A percentile compares a stretch with the other conserved stretches of the same genome.
phyloP scores from a whole-genome alignment of 306 rosid species.

The Dalbergia oliveri region DNA sequence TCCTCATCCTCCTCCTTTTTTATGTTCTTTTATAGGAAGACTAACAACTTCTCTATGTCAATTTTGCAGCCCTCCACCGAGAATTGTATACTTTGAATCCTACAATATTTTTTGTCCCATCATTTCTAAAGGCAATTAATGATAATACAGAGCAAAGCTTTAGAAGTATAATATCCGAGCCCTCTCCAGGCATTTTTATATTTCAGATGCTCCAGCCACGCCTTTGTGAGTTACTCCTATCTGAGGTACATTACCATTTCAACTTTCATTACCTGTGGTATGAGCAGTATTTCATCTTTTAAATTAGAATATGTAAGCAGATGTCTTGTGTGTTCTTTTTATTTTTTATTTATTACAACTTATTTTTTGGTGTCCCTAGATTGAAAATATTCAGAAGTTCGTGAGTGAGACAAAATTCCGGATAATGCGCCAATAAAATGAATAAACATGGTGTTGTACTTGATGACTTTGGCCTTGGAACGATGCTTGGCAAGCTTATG shows the following conservation, averaged over 20 bases:
- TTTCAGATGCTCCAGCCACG: conserved; percentile 86
- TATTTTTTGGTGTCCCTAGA: conserved; percentile 60
- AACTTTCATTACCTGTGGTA: conserved; percentile 32
- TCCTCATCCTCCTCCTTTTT: not conserved
- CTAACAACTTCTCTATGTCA: conserved; percentile 28
- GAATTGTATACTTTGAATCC: conserved; percentile 79
- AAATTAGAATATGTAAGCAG: conserved; percentile 25
- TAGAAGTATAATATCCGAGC: conserved; percentile 75
- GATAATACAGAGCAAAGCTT: conserved; percentile 85
- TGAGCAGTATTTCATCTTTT: conserved; percentile 28
- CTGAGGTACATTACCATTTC: conserved; percentile 75
- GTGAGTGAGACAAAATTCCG: conserved; percentile 75
- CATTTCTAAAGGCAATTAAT: conserved; percentile 80
- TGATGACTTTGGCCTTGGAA: conserved; percentile 94
- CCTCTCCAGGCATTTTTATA: conserved; percentile 72
- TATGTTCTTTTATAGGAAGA: conserved; percentile 25
- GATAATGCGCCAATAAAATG: conserved; percentile 98
- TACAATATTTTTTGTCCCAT: conserved; percentile 72
- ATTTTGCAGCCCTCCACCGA: conserved; percentile 68
- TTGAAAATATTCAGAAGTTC: conserved; percentile 90
- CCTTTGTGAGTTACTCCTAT: conserved; percentile 77
- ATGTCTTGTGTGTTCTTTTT: conserved; percentile 23
- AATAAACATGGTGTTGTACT: conserved; percentile 91
- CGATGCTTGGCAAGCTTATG: conserved; percentile 93
- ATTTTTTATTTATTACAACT: conserved; percentile 29